Evolutionary conservation across 805 yeast species (phyloP), one percentile per base, ranked within the genome.

Genomic region (Yamadazyma scolyti): DNA sequence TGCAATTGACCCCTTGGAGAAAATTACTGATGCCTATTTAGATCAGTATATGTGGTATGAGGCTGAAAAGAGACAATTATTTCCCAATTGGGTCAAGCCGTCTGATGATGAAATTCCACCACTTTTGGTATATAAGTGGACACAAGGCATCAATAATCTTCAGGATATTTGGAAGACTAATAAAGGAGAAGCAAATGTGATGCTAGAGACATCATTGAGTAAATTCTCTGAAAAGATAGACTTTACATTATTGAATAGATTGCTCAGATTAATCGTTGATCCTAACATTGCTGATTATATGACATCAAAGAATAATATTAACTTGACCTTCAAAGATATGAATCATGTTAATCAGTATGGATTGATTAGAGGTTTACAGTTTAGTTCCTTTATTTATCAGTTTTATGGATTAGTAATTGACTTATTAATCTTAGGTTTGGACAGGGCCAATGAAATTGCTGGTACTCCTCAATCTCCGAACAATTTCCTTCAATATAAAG

Each of bases 11-110:
- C 96, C 97, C 0, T 58, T 88, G 24, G 99, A 93, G 55, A 93
- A 89, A 51, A 86, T 93, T 30, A 88, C 96, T 0, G 99, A 93
- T 61, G 96, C 97, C 0, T 93, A 90, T 44, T 58, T 93, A 23
- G 97, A 90, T 49, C 98, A 93, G 49, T 93, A 90, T 47, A 61
- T 93, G 26, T 93, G 97, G 96, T 90, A 83, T 56, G 97, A 93
- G 52, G 90, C 93, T 7, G 96, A 86, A 33, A 79, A 83, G 51
- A 62, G 96, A 37, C 76, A 79, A 6, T 58, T 93, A 16, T 93
- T 93, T 58, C 99, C 99, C 4, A 82, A 80, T 52, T 93, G 98
- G 98, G 72, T 93, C 23, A 93, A 93, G 52, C 98, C 99, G 6
- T 77, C 84, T 44, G 98, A 93, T 47, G 73, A 84, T 17, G 98